A percentile compares a stretch with the other conserved stretches of the same genome.
These are phyloP conservation scores for Globisporangium camurandrum DNA, from an alignment of 352 stramenopile species.

Conservation along the genomic window DNA sequence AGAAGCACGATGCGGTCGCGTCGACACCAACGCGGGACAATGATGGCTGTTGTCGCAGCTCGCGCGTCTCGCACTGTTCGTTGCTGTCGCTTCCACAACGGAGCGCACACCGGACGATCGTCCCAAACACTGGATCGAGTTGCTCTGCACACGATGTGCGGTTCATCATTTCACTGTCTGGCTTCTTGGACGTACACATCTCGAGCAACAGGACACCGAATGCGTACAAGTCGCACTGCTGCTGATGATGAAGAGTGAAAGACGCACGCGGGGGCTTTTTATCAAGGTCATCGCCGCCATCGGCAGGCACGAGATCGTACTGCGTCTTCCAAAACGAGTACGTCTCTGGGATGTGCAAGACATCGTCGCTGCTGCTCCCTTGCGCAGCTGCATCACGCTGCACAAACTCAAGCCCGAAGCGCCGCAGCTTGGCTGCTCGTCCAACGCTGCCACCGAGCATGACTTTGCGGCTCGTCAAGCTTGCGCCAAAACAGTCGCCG, in stretches of 20 bases:
- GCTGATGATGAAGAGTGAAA: no score
- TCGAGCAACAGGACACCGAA: slow-evolving; percentile 67
- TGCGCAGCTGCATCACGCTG: background rate
- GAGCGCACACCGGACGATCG: slow-evolving; percentile 24
- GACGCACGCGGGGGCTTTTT: no score
- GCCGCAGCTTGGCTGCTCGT: slow-evolving; percentile 45
- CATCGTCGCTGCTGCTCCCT: no score
- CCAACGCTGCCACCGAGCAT: slow-evolving; percentile 30
- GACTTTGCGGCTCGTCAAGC: slow-evolving; percentile 64
- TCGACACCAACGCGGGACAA: slow-evolving; percentile 1
- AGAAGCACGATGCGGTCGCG: slow-evolving; percentile 8
- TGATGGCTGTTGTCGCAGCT: no score
- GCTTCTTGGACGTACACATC: slow-evolving; percentile 50
- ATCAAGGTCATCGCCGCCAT: no score
- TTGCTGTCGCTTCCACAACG: slow-evolving; percentile 10
- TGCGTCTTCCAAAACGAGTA: slow-evolving; percentile 12
- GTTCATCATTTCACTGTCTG: slow-evolving; percentile 49
- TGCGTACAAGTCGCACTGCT: slow-evolving; percentile 41
- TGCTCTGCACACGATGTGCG: slow-evolving; percentile 33
- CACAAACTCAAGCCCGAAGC: slow-evolving; percentile 37
- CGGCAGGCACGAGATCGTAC: background rate
- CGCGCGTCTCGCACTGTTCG: no score
- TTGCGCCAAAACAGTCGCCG: slow-evolving; percentile 28
- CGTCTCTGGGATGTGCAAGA: background rate
- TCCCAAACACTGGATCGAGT: slow-evolving; percentile 35